Percentiles rank a stretch among this genome's conserved stretches.
phyloP scores from a whole-genome alignment of 2,329 filamentous ascomycete species.

The Raffaelea arxii region DNA sequence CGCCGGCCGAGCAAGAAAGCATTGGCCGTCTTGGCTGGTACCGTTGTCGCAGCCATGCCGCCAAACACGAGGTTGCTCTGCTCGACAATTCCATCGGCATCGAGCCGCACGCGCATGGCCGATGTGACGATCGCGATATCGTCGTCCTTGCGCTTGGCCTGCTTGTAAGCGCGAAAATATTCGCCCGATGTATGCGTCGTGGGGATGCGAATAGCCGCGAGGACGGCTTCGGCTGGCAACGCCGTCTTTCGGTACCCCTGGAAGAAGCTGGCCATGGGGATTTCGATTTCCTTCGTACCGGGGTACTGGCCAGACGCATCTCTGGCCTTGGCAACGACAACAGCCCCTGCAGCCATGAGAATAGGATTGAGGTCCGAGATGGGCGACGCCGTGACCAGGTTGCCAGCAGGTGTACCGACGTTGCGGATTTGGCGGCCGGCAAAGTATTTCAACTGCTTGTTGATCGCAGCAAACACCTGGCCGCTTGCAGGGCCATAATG shows the following conservation, averaged over 20 bases:
- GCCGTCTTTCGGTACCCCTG: constrained; percentile 83
- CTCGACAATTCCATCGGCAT: constrained; percentile 56
- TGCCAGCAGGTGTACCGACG: constrained; percentile 93
- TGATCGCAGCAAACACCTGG: constrained; percentile 81
- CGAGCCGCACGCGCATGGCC: constrained; percentile 65
- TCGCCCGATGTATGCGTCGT: constrained; percentile 66
- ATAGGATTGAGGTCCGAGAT: constrained; percentile 96
- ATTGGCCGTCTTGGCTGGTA: constrained; percentile 73
- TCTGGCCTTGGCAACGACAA: constrained; percentile 69
- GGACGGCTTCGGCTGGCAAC: constrained; percentile 69
- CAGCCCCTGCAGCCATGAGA: constrained; percentile 76
- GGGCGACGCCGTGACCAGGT: constrained; percentile 85
- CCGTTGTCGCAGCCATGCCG: constrained; percentile 87
- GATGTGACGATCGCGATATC: constrained; percentile 97
- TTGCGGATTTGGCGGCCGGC: constrained; percentile 93
- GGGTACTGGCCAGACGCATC: constrained; percentile 26
- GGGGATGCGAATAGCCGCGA: constrained; percentile 80
- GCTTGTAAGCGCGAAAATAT: constrained; percentile 85
- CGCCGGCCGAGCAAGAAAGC: constrained; percentile 66
- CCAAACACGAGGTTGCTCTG: constrained; percentile 80
- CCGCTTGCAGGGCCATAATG: constrained; percentile 63
- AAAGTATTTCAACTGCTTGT: constrained; percentile 92
- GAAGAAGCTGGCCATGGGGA: constrained; percentile 92
- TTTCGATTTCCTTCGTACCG: constrained; percentile 49
- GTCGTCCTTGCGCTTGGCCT: constrained; percentile 93